A percentile compares a stretch with the other conserved stretches of the same genome.
These are phyloP conservation scores for Komagataella kurtzmanii DNA, from an alignment of 805 yeast species.

Conservation along the genomic window DNA sequence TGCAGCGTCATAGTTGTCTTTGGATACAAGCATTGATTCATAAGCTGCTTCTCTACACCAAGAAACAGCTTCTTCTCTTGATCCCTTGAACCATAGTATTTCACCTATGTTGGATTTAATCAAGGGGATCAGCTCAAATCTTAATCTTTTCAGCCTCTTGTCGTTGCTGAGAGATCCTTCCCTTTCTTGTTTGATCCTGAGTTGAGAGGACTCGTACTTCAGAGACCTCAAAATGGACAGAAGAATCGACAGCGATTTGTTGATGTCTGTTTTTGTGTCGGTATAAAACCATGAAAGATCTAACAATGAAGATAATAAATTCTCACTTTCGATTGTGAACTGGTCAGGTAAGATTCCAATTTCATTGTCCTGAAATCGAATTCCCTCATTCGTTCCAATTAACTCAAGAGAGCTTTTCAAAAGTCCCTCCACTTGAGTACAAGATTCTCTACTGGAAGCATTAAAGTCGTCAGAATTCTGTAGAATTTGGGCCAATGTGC, in stretches of 20 bases:
- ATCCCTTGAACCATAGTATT: slow-evolving; percentile 22
- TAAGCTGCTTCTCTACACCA: slow-evolving; percentile 25
- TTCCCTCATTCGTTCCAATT: not conserved
- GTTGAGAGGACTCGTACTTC: slow-evolving; percentile 11
- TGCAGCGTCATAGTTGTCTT: slow-evolving; percentile 21
- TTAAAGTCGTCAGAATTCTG: not conserved
- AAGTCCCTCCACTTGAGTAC: not conserved
- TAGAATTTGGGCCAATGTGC: slow-evolving; percentile 17
- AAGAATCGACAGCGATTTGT: slow-evolving; percentile 20
- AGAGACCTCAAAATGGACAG: slow-evolving; percentile 17
- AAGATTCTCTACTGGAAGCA: not conserved
- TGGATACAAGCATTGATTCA: slow-evolving; percentile 16
- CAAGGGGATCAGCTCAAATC: slow-evolving; percentile 19
- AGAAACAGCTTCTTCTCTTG: slow-evolving; percentile 21
- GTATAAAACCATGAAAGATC: slow-evolving; percentile 17
- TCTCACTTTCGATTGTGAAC: slow-evolving; percentile 4
- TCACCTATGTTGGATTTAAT: slow-evolving; percentile 28
- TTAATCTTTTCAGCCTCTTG: slow-evolving; percentile 11
- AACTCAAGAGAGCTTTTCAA: not conserved
- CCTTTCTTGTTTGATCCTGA: slow-evolving; percentile 6
- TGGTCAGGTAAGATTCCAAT: not conserved
- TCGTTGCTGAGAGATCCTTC: slow-evolving; percentile 6
- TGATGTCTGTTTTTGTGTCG: slow-evolving; percentile 11
- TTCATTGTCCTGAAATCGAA: not conserved
- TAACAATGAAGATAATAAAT: slow-evolving; percentile 14